Percentiles rank a stretch among this genome's conserved stretches.
Conservation (phyloP, 2,329 filamentous ascomycete genomes). For the Aspergillus aculeatus region DNA sequence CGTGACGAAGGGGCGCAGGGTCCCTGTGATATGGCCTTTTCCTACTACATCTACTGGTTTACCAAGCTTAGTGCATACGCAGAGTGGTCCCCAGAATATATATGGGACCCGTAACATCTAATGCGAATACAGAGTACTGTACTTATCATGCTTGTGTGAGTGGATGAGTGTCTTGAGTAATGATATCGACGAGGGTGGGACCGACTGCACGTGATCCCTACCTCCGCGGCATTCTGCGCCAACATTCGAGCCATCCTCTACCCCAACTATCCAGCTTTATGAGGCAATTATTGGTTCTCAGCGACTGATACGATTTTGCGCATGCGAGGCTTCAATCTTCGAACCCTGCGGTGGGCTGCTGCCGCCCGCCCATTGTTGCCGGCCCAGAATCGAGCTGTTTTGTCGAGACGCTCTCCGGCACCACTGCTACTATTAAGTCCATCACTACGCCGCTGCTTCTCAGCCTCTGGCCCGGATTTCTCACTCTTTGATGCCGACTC, state of each 20-base stretch:
- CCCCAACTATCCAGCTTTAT: background rate
- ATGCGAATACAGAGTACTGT: background rate
- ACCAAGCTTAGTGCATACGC: background rate
- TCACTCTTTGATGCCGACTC: constrained; percentile 32
- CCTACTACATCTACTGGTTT: constrained; percentile 1
- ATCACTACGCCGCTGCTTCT: constrained; percentile 24
- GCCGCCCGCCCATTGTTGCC: constrained; percentile 25
- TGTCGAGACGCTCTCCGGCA: constrained; percentile 14
- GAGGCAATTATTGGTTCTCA: background rate
- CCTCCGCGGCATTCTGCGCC: background rate
- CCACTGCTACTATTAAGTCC: constrained; percentile 1
- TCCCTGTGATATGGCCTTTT: constrained; percentile 11
- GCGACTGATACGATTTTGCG: constrained; percentile 18
- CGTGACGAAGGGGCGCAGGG: constrained; percentile 22
- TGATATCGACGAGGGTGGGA: too few relatives aligned
- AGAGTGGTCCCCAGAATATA: background rate
- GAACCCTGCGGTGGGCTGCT: constrained; percentile 26
- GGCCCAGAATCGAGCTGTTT: constrained; percentile 11
- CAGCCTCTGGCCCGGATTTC: constrained; percentile 11
- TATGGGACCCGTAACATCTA: background rate
- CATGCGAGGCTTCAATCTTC: constrained; percentile 30
- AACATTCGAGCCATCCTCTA: background rate
- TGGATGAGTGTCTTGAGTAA: too few relatives aligned
- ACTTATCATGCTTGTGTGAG: too few relatives aligned
- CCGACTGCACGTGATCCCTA: background rate